Percentiles rank a stretch among this genome's conserved stretches.
Evolutionary conservation across 192 early-diverging fungal genomes (phyloP).

Genomic region (Helicostylum pulchrum): DNA sequence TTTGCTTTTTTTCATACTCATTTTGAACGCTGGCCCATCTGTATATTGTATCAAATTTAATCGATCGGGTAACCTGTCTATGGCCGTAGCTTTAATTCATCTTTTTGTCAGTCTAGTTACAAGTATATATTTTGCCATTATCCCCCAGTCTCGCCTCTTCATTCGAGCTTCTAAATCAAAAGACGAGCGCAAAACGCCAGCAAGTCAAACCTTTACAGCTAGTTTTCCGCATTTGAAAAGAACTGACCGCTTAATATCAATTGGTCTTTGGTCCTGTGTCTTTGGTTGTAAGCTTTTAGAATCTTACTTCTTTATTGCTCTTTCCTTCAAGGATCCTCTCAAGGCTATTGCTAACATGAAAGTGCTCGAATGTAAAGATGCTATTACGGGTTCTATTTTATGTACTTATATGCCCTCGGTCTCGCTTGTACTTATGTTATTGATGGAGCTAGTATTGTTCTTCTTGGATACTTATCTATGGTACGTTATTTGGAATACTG

Average conservation of each 20-base stretch:
- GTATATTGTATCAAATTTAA: slow-evolving; percentile 54
- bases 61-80: slow-evolving; percentile 43
- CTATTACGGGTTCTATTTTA: slow-evolving; percentile 50
- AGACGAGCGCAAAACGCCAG: slow-evolving; percentile 40
- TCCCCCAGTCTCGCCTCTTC: slow-evolving; percentile 63
- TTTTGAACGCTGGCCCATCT: slow-evolving; percentile 63
- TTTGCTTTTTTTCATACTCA: slow-evolving; percentile 59
- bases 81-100: slow-evolving; percentile 63
- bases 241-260: slow-evolving; percentile 65
- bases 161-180: slow-evolving; percentile 31
- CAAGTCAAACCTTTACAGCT: slow-evolving; percentile 64
- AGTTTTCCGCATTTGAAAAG: slow-evolving; percentile 67
- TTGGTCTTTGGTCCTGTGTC: slow-evolving; percentile 68
- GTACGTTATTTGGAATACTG: slow-evolving; percentile 84
- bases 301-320: slow-evolving; percentile 79
- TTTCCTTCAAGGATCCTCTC: slow-evolving; percentile 75
- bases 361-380: slow-evolving; percentile 56
- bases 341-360: slow-evolving; percentile 49
- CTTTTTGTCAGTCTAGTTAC: slow-evolving; percentile 67
- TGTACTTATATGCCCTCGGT: slow-evolving; percentile 69
- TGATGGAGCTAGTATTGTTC: slow-evolving; percentile 71
- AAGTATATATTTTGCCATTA: slow-evolving; percentile 61
- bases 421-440: slow-evolving; percentile 68
- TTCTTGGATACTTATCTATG: slow-evolving; percentile 89
- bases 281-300: slow-evolving; percentile 77